These are phyloP conservation scores for Silene uniflora DNA, from an alignment of 148 eudicot genomes.

Conservation along the genomic window DNA sequence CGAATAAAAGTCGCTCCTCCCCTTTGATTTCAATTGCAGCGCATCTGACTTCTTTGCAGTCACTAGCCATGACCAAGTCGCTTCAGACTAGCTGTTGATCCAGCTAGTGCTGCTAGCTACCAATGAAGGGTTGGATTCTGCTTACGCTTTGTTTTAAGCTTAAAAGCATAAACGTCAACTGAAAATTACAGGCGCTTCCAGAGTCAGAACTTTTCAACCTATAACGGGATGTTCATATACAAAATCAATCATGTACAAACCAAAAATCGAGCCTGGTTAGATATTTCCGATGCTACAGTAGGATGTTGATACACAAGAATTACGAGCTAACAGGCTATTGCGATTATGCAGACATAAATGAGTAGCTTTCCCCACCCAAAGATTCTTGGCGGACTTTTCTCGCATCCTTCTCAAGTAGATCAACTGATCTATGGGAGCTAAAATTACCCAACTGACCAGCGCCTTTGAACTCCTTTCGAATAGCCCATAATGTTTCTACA, in stretches of 20 bases:
- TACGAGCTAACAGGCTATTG: not conserved
- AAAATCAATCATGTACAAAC: constrained; percentile 3
- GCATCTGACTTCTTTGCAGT: no score
- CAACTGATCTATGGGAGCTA: constrained; percentile 38
- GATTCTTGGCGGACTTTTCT: constrained; percentile 31
- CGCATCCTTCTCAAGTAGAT: constrained; percentile 32
- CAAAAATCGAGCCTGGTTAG: not conserved
- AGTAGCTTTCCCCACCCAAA: constrained; percentile 36
- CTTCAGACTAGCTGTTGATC: not conserved
- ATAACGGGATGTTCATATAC: not conserved
- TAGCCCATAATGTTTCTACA: constrained; percentile 55
- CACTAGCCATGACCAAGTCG: no score
- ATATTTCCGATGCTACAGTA: not conserved
- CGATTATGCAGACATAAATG: constrained; percentile 40
- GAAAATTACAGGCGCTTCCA: not conserved
- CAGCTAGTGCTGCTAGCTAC: not conserved
- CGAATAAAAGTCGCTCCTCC: no score
- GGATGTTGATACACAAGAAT: not conserved
- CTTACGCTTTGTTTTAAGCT: not conserved
- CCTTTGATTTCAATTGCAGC: no score
- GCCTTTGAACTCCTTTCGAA: constrained; percentile 49
- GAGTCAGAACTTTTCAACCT: no score
- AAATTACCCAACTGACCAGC: constrained; percentile 19
- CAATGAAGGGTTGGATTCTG: not conserved
- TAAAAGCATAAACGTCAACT: not conserved